Conservation (phyloP, 1,284 basidiomycete genomes). For the Ganoderma sinense region DNA sequence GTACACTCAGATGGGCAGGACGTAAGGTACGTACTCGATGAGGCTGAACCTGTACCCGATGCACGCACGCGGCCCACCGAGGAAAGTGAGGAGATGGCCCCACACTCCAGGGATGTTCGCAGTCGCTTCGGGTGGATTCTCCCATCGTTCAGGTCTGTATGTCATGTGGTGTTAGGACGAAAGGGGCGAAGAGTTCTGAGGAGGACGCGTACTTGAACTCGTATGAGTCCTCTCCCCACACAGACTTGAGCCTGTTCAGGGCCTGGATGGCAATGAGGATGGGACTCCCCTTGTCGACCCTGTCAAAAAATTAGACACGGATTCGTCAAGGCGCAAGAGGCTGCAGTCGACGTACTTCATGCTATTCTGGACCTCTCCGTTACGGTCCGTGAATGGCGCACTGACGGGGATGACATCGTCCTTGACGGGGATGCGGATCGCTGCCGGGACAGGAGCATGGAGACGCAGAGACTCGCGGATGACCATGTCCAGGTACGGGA, state of each 20-base stretch:
- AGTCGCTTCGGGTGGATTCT: conserved; percentile 51
- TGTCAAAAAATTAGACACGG: conserved; percentile 27
- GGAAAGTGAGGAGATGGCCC: conserved; percentile 65
- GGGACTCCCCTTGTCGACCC: conserved; percentile 49
- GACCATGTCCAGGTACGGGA: conserved; percentile 71
- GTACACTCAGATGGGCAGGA: background rate
- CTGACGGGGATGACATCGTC: conserved; percentile 55
- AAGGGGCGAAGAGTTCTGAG: too few species aligned
- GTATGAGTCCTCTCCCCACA: conserved; percentile 64
- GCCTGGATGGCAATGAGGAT: conserved; percentile 56
- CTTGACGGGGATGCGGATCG: conserved; percentile 55
- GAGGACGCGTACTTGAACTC: conserved; percentile 52
- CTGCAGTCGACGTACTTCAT: conserved; percentile 33
- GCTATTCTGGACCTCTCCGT: conserved; percentile 37
- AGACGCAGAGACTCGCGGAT: conserved; percentile 76
- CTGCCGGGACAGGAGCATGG: conserved; percentile 65
- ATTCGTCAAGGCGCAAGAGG: background rate
- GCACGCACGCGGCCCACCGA: conserved; percentile 66
- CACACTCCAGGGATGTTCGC: conserved; percentile 63
- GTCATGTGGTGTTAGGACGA: background rate
- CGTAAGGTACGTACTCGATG: conserved; percentile 54
- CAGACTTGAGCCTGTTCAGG: conserved; percentile 51
- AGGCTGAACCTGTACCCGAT: conserved; percentile 78
- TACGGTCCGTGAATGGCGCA: conserved; percentile 40
- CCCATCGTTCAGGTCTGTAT: conserved; percentile 66